Conservation (phyloP, 2,329 filamentous ascomycete genomes). For the Cladosporium colombiae region DNA sequence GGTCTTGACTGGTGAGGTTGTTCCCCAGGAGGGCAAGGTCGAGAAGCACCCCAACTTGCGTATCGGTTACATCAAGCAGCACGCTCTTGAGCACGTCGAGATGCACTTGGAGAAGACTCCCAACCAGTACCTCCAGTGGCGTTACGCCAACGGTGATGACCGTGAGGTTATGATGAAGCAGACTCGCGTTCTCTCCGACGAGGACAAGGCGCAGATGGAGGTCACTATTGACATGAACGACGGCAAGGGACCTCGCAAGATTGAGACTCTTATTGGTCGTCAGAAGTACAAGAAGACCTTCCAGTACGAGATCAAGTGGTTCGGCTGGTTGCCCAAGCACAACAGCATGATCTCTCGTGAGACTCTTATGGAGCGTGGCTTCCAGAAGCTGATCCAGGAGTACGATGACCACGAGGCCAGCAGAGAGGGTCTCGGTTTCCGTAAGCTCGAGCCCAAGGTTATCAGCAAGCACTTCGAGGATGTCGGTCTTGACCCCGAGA, state of each 20-base stretch:
- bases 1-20: slow-evolving; percentile 86
- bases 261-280: slow-evolving; percentile 89
- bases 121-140: slow-evolving; percentile 98
- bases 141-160: slow-evolving; percentile 95
- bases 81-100: slow-evolving; percentile 97
- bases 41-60: slow-evolving; percentile 98
- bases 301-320: slow-evolving; percentile 98
- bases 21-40: slow-evolving; percentile 80
- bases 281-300: slow-evolving; percentile 99
- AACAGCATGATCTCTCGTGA: slow-evolving; percentile 93
- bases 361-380: slow-evolving; percentile 81
- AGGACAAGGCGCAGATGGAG: slow-evolving; percentile 88
- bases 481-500: slow-evolving; percentile 91
- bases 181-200: slow-evolving; percentile 82
- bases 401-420: slow-evolving; percentile 98
- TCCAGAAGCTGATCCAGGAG: slow-evolving; percentile 91
- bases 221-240: slow-evolving; percentile 83
- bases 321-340: slow-evolving; percentile 81
- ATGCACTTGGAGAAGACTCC: slow-evolving; percentile 99
- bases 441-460: slow-evolving; percentile 85
- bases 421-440: slow-evolving; percentile 96
- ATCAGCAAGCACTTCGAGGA: slow-evolving; percentile 99
- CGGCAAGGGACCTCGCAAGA: slow-evolving; percentile 72
- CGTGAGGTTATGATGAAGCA: slow-evolving; percentile 97
- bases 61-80: slow-evolving; percentile 99